Percentiles rank a stretch among this genome's conserved stretches.
Evolutionary conservation across 106 monocot species (phyloP).

Genomic region (Amphibolis antarctica): DNA sequence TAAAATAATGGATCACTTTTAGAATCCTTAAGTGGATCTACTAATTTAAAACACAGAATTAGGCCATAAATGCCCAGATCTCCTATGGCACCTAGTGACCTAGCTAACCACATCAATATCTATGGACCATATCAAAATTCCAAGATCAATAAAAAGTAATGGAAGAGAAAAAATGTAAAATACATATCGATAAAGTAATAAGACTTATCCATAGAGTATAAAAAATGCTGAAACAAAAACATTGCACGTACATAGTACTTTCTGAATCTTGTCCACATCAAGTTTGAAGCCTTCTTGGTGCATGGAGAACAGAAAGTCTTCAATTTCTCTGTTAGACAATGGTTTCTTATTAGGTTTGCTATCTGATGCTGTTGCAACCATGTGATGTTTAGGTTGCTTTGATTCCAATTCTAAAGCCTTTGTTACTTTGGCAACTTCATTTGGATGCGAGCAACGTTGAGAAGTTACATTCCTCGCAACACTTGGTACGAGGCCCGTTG

Average conservation of each 20-base stretch:
- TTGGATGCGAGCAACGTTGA: conserved; percentile 3
- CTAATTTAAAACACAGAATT: no score
- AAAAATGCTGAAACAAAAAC: neutral
- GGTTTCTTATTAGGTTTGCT: conserved; percentile 1
- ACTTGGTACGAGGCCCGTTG: conserved; percentile 50
- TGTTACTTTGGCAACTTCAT: conserved; percentile 17
- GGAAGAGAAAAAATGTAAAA: neutral
- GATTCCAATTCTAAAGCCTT: conserved; percentile 38
- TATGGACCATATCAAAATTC: no score
- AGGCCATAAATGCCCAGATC: no score
- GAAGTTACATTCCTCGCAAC: conserved; percentile 32
- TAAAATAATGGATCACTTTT: no score
- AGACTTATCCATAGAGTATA: neutral
- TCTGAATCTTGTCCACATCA: conserved; percentile 39
- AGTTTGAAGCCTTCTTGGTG: conserved; percentile 78
- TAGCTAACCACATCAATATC: no score
- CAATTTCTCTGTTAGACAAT: conserved; percentile 27
- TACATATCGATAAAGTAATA: neutral
- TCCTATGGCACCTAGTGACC: no score
- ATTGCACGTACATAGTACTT: conserved; percentile 44
- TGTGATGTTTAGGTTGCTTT: conserved; percentile 9
- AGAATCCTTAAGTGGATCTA: no score
- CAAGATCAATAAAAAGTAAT: no score
- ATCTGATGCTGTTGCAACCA: neutral
- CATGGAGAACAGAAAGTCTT: conserved; percentile 77